Base-by-base conservation (phyloP, 371 early-diverging fungal species). In the Mucor piriformis region DNA sequence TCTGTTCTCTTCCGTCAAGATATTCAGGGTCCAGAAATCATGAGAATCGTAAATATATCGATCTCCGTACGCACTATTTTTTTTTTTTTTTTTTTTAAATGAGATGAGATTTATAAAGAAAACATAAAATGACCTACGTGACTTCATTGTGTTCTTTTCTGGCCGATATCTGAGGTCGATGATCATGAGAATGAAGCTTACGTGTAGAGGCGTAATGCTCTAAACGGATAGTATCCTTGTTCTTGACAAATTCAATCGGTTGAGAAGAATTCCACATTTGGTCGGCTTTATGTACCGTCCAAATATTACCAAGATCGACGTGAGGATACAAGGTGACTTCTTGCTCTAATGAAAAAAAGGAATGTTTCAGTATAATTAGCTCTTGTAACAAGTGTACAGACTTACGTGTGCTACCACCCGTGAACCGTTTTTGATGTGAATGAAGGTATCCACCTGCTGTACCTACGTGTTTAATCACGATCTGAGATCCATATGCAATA, bases 261-360 rank as follows among this genome's bases (percentile, higher is more conserved):
- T 67, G 61, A 6, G 70, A 65, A 16, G 53, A 34, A 15, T 77
- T 73, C 54, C 70, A 74, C 18, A 74, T 62, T 25, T 72, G 27
- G 1, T 74, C 51, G 23, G 76, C 68, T 44, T 81, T 74, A 6
- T 75, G 69, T 50, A 93, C 76, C 7, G 77, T 70, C 96, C 96
- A 98, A 7, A 85, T 33, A 74, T 96, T 96, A 83, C 97, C 97
- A 20, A 73, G 52, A 67, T 97, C 97, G 7, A 82, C 79, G 73
- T 90, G 92, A 13, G 92, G 89, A 71, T 98, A 98, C 10, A 91
- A 75, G 3, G 96, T 95, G 7, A 98, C 86, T 77, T 96, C 95
- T 84, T 98, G 98, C 53, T 97, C 86, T 87, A 67, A 18, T n/a
- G n/a, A n/a, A n/a, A n/a, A n/a, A n/a, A n/a, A n/a, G n/a, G n/a